These are phyloP conservation scores for Paradendryphiella salina DNA, from an alignment of 2,329 filamentous ascomycete genomes.

Conservation along the genomic window DNA sequence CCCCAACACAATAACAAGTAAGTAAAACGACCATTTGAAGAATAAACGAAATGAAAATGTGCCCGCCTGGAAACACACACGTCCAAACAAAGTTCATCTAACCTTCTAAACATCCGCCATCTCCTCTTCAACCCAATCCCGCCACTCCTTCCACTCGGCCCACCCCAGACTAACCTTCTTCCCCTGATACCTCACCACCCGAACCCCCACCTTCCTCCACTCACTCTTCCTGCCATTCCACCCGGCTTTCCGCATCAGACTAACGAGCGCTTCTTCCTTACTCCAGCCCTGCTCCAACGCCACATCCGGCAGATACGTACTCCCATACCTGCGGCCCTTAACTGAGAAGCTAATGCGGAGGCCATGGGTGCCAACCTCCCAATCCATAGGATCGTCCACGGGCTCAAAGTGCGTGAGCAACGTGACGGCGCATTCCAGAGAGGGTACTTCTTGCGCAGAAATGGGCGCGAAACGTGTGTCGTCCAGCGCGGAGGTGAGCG, in stretches of 20 bases:
- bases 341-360: conserved; percentile 83
- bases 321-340: conserved; percentile 71
- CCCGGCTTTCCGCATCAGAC: conserved; percentile 91
- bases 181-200: conserved; percentile 84
- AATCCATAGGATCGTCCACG: conserved; percentile 73
- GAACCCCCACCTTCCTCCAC: conserved; percentile 79
- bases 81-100: too few relatives aligned
- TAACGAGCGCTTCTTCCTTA: conserved; percentile 87
- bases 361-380: conserved; percentile 84
- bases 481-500: conserved; percentile 56
- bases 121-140: conserved; percentile 65
- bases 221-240: conserved; percentile 70
- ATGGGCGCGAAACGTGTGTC: conserved; percentile 66
- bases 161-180: conserved; percentile 73
- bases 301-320: conserved; percentile 92
- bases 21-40: neutral
- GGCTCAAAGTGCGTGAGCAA: conserved; percentile 85
- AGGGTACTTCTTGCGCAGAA: conserved; percentile 45
- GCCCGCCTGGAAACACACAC: too few relatives aligned
- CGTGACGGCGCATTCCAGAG: conserved; percentile 62
- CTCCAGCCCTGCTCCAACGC: conserved; percentile 92
- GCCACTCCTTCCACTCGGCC: conserved; percentile 77
- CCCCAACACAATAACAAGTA: neutral
- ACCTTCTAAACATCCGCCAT: conserved; percentile 18
- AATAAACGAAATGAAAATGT: too few relatives aligned